phyloP scores from a whole-genome alignment of 2,329 filamentous ascomycete species.

The Emergomyces orientalis region DNA sequence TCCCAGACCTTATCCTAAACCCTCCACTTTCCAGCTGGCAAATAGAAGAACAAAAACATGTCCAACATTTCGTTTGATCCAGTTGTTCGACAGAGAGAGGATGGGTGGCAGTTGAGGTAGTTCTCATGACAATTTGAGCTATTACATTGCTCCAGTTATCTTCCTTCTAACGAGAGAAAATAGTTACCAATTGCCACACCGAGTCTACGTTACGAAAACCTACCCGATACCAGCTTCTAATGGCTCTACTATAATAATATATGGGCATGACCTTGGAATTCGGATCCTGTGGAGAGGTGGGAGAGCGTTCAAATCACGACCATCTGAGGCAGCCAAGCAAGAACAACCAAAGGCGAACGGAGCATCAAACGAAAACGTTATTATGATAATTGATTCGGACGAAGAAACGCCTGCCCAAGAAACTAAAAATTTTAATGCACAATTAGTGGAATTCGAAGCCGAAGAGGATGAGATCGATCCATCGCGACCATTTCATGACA shows the following conservation, averaged over 20 bases:
- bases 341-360: conserved; percentile 34
- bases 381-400: conserved; percentile 50
- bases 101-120: conserved; percentile 38
- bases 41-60: conserved; percentile 20
- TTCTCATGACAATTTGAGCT: not conserved
- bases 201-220: conserved; percentile 46
- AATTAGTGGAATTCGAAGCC: conserved; percentile 39
- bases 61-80: conserved; percentile 29
- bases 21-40: not conserved
- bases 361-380: conserved; percentile 31
- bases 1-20: not conserved
- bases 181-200: conserved; percentile 53
- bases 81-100: conserved; percentile 30
- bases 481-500: conserved; percentile 44
- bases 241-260: conserved; percentile 53
- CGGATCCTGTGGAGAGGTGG: conserved; percentile 54
- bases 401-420: conserved; percentile 43
- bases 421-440: conserved; percentile 18
- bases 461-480: conserved; percentile 52
- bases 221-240: conserved; percentile 52
- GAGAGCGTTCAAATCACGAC: conserved; percentile 35
- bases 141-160: not conserved
- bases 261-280: conserved; percentile 50
- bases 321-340: conserved; percentile 17
- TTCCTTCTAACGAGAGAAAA: not conserved